Evolutionary conservation across 768 basidiomycete genomes (phyloP), one percentile per base, ranked within the genome.

Genomic region (Kwoniella heveanensis): DNA sequence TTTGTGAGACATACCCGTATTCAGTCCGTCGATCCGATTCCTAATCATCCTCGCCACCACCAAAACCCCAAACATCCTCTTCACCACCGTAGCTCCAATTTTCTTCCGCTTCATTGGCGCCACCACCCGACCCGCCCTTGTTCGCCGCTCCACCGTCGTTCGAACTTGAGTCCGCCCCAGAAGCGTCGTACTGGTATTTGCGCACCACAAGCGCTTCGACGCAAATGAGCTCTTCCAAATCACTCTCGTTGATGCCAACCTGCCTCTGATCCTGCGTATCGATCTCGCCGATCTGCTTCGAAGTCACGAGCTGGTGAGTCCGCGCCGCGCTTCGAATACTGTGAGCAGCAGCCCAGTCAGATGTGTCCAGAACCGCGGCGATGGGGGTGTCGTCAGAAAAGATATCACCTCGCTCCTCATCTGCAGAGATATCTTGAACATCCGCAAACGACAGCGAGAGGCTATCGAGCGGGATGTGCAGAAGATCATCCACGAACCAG

Each of bases 141-240:
- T n/a, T n/a, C n/a, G 13, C 51, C 47, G 27, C 12, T 25, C 52
- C 62, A 60, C 59, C 61, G 36, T 62, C 60, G 61, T 57, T 51
- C 21, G 57, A 30, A 22, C 58, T 53, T 49, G 32, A 21, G 13
- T 29, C 52, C 6, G 30, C 65, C 0, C 49, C 61, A 48, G 47
- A 52, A 21, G 60, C 47, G n/a, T 66, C 68, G 57, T 58, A 57
- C 29, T 68, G 66, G 22, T 58, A 36, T 50, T 79, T 79, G 21
- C 77, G 59, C 29, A 79, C 73, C 13, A 79, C 74, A 25, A 79
- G 57, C 10, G 77, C 78, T 55, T 79, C 78, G 2, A 79, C 78
- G 61, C 78, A 79, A 25, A 79, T 75, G 54, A 68, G 55, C 39
- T 74, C 71, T 10, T 68, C 54, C 17, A 57, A 54, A 36, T 22